phyloP scores from a whole-genome alignment of 2,329 filamentous ascomycete species.

The Colletotrichum karsti region DNA sequence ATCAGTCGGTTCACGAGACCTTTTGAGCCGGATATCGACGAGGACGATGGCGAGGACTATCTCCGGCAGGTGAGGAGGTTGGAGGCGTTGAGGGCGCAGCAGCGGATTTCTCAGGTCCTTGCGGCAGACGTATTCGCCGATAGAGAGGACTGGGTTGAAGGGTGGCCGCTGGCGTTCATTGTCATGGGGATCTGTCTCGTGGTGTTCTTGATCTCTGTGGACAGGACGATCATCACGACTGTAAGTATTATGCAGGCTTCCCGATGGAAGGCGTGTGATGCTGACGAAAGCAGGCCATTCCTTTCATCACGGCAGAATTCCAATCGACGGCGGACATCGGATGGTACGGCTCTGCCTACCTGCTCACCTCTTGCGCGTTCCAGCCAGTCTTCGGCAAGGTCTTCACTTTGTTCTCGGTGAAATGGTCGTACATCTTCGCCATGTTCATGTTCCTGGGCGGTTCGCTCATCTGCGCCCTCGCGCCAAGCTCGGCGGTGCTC shows the following conservation, averaged over 20 bases:
- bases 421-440: conserved; percentile 33
- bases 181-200: conserved; percentile 18
- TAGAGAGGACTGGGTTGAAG: not conserved
- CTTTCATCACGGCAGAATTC: conserved; percentile 49
- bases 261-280: not conserved
- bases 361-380: conserved; percentile 38
- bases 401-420: conserved; percentile 48
- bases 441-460: conserved; percentile 20
- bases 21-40: conserved; percentile 17
- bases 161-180: conserved; percentile 9
- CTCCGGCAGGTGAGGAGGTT: not conserved
- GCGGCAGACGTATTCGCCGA: not conserved
- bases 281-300: conserved; percentile 41
- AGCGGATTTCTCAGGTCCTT: not conserved
- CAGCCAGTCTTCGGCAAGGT: conserved; percentile 36
- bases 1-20: conserved; percentile 25
- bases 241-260: not conserved
- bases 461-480: conserved; percentile 17
- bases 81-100: not conserved
- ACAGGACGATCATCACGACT: conserved; percentile 15
- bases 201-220: conserved; percentile 16
- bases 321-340: conserved; percentile 49
- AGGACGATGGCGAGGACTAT: conserved; percentile 10
- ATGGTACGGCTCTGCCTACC: conserved; percentile 57
- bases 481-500: conserved; percentile 12